phyloP scores from a whole-genome alignment of 1,139 yeast genomes.

The Candida sojae region DNA sequence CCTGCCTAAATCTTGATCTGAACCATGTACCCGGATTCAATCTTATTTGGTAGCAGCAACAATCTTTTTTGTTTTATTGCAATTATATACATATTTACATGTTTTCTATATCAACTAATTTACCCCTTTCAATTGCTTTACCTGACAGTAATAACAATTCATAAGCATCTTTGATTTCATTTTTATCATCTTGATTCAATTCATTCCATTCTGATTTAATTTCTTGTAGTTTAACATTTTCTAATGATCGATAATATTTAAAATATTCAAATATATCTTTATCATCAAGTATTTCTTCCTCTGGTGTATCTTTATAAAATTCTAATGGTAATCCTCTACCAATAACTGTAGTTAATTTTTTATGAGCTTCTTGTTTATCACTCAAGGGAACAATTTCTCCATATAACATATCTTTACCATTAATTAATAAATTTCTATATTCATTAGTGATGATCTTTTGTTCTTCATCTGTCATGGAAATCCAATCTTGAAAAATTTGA shows the following conservation, averaged over 20 bases:
- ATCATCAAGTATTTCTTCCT: neutral
- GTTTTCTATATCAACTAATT: constrained; percentile 18
- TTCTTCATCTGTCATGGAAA: constrained; percentile 16
- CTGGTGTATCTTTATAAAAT: neutral
- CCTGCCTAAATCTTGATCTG: too few relatives aligned
- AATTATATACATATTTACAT: neutral
- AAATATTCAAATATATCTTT: constrained; percentile 2
- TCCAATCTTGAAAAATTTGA: constrained; percentile 6
- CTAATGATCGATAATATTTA: neutral
- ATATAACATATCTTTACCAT: constrained; percentile 31
- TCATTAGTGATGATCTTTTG: constrained; percentile 27
- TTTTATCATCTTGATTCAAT: constrained; percentile 27
- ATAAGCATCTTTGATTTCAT: constrained; percentile 28
- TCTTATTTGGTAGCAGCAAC: too few relatives aligned
- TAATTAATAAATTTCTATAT: constrained; percentile 26
- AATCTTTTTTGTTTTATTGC: too few relatives aligned
- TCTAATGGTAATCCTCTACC: constrained; percentile 1
- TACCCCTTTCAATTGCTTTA: constrained; percentile 29
- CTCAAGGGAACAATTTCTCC: constrained; percentile 32
- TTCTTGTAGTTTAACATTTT: neutral
- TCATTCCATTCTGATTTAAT: constrained; percentile 23
- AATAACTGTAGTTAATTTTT: neutral
- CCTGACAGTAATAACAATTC: constrained; percentile 29
- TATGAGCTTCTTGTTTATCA: constrained; percentile 8
- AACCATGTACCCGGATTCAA: too few relatives aligned